Base-by-base conservation (phyloP, 2,329 filamentous ascomycete species). In the Calonectria hawksworthii region DNA sequence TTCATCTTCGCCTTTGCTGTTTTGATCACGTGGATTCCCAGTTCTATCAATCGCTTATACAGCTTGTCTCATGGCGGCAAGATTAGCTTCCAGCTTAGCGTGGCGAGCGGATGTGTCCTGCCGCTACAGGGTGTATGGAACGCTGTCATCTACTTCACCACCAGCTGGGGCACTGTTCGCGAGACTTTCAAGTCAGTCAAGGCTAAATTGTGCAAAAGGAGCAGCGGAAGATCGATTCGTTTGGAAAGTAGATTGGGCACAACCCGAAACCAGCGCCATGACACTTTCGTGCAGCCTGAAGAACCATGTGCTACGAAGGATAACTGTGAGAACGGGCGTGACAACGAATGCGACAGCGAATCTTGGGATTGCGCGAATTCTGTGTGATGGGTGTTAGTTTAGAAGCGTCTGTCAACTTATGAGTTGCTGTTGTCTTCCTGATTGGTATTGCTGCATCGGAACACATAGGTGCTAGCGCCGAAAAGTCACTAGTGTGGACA, bases 71-170 rank as follows among this genome's bases (percentile, higher is more conserved):
- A 91, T 74, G 56, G 80, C 8, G 81, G 87, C 14, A 80, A 86
- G 32, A 86, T 89, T 73, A 90, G 87, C 79, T 96, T 93, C 81
- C 88, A 87, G 2, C 88, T 96, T 52, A 94, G 94, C 81, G 89
- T 95, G 47, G 90, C 91, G 0, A 93, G 93, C 30, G 92, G 93
- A 2, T 88, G 94, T 16, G 94, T 96, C 0, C 87, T 96, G 4
- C 94, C 94, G 0, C 87, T 95, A 0, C 95, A 96, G 82, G 94
- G 95, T 0, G 91, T 95, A 64, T 96, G 94, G 94, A 96, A 96
- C 80, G 90, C 93, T 41, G 85, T 94, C 64, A 95, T 96, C 66
- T 96, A 95, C 83, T 90, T 94, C 75, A 91, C 90, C 3, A 94
- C 93, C 1, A 94, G 88, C 77, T 91, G 88, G 89, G 79, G 76